Percentiles rank a stretch among this genome's conserved stretches.
These are phyloP conservation scores for Ormosia emarginata DNA, from an alignment of 306 rosid species.

Conservation along the genomic window DNA sequence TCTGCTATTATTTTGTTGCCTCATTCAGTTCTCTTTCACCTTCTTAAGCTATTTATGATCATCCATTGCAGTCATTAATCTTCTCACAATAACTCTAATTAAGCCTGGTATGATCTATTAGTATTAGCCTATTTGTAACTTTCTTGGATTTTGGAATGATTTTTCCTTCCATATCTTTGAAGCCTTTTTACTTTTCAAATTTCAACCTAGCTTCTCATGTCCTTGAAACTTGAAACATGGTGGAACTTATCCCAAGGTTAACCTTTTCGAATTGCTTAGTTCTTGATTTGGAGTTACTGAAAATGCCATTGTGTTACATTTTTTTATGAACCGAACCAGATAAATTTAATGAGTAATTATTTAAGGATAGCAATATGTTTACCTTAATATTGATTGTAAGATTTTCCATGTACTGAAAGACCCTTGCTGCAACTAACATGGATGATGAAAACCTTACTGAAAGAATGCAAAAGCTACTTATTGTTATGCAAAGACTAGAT, in stretches of 20 bases:
- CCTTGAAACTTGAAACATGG: neutral
- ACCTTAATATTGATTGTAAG: neutral
- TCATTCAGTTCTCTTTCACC: neutral
- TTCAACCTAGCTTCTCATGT: neutral
- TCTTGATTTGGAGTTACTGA: neutral
- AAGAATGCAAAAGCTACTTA: conserved; percentile 88
- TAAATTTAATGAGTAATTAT: too few species aligned
- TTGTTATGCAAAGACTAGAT: conserved; percentile 93
- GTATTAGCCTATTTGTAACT: neutral
- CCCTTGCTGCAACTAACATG: conserved; percentile 88
- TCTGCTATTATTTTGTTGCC: conserved; percentile 12
- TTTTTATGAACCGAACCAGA: too few species aligned
- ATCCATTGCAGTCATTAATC: neutral
- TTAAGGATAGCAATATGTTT: neutral
- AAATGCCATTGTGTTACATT: neutral
- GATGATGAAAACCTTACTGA: conserved; percentile 81
- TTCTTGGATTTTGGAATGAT: neutral
- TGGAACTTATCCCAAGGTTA: neutral
- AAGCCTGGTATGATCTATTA: neutral
- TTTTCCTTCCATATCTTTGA: neutral
- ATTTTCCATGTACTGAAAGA: conserved; percentile 49
- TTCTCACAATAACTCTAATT: neutral
- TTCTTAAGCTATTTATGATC: neutral
- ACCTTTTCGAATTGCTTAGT: neutral
- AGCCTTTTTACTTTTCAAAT: neutral